phyloP scores from a whole-genome alignment of 192 early-diverging fungal species.

The Coemansia sp. region DNA sequence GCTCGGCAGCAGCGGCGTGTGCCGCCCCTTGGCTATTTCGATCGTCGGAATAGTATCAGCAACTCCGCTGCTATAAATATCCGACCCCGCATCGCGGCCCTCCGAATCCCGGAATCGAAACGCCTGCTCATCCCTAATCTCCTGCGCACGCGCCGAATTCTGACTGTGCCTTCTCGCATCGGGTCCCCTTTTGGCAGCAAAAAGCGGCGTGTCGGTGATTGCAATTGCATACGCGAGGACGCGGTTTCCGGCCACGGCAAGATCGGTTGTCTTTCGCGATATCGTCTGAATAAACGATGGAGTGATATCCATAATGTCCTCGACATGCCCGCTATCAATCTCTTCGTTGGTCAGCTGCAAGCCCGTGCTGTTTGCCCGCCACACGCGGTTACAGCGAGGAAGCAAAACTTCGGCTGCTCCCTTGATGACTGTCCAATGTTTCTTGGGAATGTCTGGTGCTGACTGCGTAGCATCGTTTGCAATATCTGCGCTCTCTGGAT shows the following conservation, averaged over 20 bases:
- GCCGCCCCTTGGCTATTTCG: not conserved
- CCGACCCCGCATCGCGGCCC: not conserved
- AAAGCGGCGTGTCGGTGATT: constrained; percentile 36
- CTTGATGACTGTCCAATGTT: constrained; percentile 40
- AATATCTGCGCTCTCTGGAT: not conserved
- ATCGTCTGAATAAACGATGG: constrained; percentile 20
- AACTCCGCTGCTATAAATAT: not conserved
- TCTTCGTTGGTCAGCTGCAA: constrained; percentile 3
- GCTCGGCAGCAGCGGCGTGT: constrained; percentile 6
- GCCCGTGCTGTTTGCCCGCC: constrained; percentile 1
- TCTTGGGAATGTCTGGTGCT: not conserved
- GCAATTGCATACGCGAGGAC: constrained; percentile 43
- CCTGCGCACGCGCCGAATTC: not conserved
- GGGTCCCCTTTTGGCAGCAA: not conserved
- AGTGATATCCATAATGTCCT: constrained; percentile 9
- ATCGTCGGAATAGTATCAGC: not conserved
- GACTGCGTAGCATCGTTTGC: not conserved
- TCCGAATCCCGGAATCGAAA: not conserved
- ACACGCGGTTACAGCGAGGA: constrained; percentile 29
- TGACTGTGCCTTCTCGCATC: not conserved
- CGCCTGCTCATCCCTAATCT: not conserved
- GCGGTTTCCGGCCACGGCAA: constrained; percentile 38
- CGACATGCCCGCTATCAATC: constrained; percentile 13
- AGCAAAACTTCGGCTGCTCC: constrained; percentile 34
- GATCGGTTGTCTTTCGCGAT: constrained; percentile 27